Evolutionary conservation across 164 flowering plant genomes (phyloP).

Genomic region (Buxus sempervirens): DNA sequence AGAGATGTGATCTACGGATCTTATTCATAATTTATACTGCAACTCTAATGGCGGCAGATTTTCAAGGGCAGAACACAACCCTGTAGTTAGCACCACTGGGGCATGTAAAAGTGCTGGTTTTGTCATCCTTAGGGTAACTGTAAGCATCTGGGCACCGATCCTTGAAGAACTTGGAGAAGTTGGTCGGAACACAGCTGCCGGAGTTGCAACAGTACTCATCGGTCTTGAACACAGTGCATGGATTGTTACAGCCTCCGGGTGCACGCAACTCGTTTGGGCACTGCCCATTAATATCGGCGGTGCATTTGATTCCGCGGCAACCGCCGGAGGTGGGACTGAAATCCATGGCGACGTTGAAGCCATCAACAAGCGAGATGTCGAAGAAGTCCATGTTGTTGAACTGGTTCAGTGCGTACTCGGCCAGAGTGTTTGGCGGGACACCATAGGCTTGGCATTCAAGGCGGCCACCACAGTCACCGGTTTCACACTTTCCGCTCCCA

Average conservation of each 20-base stretch:
- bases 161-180: conserved; percentile 31
- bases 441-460: conserved; percentile 17
- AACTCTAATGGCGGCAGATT: neutral
- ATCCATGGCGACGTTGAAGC: conserved; percentile 35
- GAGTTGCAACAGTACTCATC: conserved; percentile 27
- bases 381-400: conserved; percentile 23
- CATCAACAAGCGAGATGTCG: conserved; percentile 30
- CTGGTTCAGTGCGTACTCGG: conserved; percentile 23
- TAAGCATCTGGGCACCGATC: conserved; percentile 20
- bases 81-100: conserved; percentile 22
- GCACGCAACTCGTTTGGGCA: conserved; percentile 28
- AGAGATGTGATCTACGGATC: neutral
- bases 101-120: conserved; percentile 27
- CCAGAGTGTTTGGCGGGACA: conserved; percentile 20
- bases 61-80: conserved; percentile 25
- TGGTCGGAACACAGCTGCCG: conserved; percentile 29
- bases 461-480: conserved; percentile 22
- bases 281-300: conserved; percentile 20
- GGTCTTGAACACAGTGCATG: conserved; percentile 27
- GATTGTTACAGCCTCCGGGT: conserved; percentile 32
- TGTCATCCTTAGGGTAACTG: conserved; percentile 28
- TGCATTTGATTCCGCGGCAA: conserved; percentile 15
- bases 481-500: conserved; percentile 11
- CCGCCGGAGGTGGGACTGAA: conserved; percentile 16
- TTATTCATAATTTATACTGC: neutral